Evolutionary conservation across 805 yeast genomes (phyloP).

Genomic region (Nematodospora valgi): DNA sequence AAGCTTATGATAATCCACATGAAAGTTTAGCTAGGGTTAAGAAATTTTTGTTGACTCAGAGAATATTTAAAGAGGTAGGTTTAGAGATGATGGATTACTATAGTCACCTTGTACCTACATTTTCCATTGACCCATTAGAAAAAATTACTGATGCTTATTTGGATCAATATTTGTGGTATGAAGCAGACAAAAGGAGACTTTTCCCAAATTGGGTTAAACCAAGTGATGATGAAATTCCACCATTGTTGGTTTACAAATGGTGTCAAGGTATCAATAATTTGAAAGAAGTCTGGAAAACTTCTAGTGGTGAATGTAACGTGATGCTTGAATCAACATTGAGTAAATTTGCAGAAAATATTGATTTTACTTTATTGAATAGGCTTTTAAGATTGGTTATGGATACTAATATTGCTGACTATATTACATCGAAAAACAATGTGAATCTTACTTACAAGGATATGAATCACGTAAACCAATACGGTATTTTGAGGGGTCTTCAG

Average conservation of each 20-base stretch:
- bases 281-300: conserved; percentile 72
- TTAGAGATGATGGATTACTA: conserved; percentile 90
- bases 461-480: conserved; percentile 89
- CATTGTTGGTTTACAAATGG: conserved; percentile 89
- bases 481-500: conserved; percentile 83
- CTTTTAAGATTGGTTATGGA: conserved; percentile 78
- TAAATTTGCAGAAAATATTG: conserved; percentile 80
- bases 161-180: conserved; percentile 96
- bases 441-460: conserved; percentile 84
- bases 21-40: conserved; percentile 85
- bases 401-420: conserved; percentile 89
- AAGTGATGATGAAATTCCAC: conserved; percentile 90
- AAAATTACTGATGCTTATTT: conserved; percentile 94
- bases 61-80: conserved; percentile 87
- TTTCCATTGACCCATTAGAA: conserved; percentile 85
- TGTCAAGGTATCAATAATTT: conserved; percentile 85
- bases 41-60: conserved; percentile 75
- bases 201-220: conserved; percentile 98
- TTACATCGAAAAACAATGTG: conserved; percentile 86
- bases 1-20: conserved; percentile 96
- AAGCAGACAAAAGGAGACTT: conserved; percentile 78
- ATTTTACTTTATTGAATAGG: conserved; percentile 81
- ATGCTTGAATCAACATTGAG: conserved; percentile 73
- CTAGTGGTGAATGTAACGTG: conserved; percentile 74
- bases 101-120: conserved; percentile 79